Evolutionary conservation across 805 yeast genomes (phyloP).

Genomic region (Brettanomyces naardenensis): DNA sequence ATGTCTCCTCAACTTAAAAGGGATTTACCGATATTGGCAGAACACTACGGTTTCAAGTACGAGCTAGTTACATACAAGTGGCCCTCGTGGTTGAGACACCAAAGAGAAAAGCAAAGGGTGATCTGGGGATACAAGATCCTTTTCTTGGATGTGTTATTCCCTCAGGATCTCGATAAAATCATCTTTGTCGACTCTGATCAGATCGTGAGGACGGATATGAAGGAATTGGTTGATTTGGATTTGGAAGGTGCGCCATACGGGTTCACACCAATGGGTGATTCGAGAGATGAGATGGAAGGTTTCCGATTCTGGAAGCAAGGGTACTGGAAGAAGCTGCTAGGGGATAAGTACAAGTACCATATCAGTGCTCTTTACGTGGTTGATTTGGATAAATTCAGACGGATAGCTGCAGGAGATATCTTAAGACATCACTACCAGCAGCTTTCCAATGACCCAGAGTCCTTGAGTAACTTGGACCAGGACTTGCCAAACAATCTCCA

Average conservation of each 20-base stretch:
- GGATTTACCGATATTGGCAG: conserved; percentile 53
- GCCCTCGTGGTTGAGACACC: conserved; percentile 86
- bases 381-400: conserved; percentile 62
- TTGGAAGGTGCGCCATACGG: conserved; percentile 81
- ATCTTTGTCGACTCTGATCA: conserved; percentile 87
- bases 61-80: conserved; percentile 81
- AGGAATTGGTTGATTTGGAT: conserved; percentile 60
- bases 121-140: conserved; percentile 87
- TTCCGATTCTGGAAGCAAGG: conserved; percentile 90
- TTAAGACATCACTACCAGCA: conserved; percentile 80
- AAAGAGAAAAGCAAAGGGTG: conserved; percentile 68
- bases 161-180: conserved; percentile 63
- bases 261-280: conserved; percentile 80
- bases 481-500: conserved; percentile 91
- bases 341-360: conserved; percentile 58
- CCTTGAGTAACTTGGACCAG: conserved; percentile 81
- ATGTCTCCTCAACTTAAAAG: conserved; percentile 62
- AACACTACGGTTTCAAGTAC: conserved; percentile 53
- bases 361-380: conserved; percentile 81
- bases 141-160: conserved; percentile 82
- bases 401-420: conserved; percentile 65
- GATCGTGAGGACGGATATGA: conserved; percentile 66
- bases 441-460: conserved; percentile 68
- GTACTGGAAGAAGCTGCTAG: conserved; percentile 68
- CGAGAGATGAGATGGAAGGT: conserved; percentile 73